Conservation (phyloP, 768 basidiomycete species). For the Leccinum sublutescens region DNA sequence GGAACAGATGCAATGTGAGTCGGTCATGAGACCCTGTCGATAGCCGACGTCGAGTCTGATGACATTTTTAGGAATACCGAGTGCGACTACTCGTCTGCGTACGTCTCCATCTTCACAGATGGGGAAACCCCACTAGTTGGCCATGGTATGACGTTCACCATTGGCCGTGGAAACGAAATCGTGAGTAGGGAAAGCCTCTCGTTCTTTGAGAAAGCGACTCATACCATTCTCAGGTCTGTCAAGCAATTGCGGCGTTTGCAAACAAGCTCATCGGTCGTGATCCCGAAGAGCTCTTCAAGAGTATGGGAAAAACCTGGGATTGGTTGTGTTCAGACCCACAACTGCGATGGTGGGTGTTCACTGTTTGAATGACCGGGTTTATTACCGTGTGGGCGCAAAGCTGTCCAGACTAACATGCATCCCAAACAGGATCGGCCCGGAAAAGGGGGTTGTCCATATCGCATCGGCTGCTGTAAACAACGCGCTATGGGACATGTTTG, state of each 20-base stretch:
- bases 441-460: conserved; percentile 94
- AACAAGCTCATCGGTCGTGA: conserved; percentile 80
- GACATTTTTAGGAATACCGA: conserved; percentile 75
- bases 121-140: conserved; percentile 70
- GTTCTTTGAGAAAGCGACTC: not conserved
- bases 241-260: conserved; percentile 76
- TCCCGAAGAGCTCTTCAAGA: conserved; percentile 74
- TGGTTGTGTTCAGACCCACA: conserved; percentile 87
- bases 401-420: not conserved
- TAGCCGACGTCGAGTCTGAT: not conserved
- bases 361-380: not conserved
- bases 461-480: conserved; percentile 88
- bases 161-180: conserved; percentile 93
- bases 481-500: conserved; percentile 93
- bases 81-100: conserved; percentile 95
- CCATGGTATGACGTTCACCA: conserved; percentile 95
- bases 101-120: conserved; percentile 70
- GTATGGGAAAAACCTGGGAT: conserved; percentile 93
- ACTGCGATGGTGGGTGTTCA: conserved; percentile 66
- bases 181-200: conserved; percentile 37
- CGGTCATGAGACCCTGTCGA: not conserved
- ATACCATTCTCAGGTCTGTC: conserved; percentile 59
- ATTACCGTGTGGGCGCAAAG: not conserved
- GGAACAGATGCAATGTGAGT: conserved; percentile 90
- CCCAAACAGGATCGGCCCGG: conserved; percentile 77